Percentiles rank a stretch among this genome's conserved stretches.
phyloP scores from a whole-genome alignment of 352 stramenopile species.

The Aphanomyces invadans region DNA sequence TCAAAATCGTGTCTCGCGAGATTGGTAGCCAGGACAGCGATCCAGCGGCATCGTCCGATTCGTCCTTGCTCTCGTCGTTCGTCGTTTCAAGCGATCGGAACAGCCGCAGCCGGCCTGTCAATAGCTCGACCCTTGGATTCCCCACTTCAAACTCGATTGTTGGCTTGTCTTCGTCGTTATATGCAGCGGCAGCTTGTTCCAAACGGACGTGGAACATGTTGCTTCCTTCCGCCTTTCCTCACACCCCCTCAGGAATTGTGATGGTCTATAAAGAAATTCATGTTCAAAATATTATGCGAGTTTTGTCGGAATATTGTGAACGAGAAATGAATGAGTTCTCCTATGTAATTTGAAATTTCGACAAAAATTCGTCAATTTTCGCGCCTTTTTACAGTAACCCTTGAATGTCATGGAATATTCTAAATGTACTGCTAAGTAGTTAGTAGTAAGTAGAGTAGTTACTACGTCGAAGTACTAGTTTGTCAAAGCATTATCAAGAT shows the following conservation, averaged over 20 bases:
- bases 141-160: constrained; percentile 20
- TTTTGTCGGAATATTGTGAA: no score
- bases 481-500: not conserved
- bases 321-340: no score
- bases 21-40: not conserved
- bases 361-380: no score
- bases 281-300: no score
- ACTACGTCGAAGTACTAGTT: no score
- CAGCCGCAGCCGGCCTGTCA: constrained; percentile 16
- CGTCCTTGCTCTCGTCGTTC: constrained; percentile 7
- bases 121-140: constrained; percentile 21
- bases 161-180: not conserved
- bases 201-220: constrained; percentile 10
- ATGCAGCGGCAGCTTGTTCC: not conserved
- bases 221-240: not conserved
- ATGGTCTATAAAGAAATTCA: no score
- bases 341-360: no score
- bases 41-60: not conserved
- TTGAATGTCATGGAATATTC: no score
- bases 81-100: constrained; percentile 14
- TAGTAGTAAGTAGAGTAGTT: no score
- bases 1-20: constrained; percentile 2
- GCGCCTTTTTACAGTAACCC: no score
- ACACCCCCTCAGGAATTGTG: no score
- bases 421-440: no score